Evolutionary conservation across 2,329 filamentous ascomycete genomes (phyloP).

Genomic region (Passalora sequoiae): DNA sequence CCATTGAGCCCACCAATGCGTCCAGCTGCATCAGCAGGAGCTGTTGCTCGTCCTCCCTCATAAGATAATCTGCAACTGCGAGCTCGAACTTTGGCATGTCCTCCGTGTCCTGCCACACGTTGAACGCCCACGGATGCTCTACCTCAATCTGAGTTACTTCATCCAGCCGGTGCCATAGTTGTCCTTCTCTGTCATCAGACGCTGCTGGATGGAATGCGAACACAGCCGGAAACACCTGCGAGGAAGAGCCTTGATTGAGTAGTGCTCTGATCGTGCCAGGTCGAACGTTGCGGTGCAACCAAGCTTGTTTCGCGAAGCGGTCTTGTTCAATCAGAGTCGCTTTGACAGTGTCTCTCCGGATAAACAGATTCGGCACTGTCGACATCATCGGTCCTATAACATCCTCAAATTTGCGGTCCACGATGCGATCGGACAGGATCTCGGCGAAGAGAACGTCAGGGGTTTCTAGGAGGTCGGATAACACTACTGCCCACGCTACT

Average conservation of each 20-base stretch:
- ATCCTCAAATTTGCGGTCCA: conserved; percentile 9
- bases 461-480: conserved; percentile 12
- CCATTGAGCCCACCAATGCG: conserved; percentile 8
- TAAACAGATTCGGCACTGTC: conserved; percentile 10
- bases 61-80: conserved; percentile 9
- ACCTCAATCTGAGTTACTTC: conserved; percentile 14
- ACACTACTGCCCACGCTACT: conserved; percentile 12
- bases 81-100: conserved; percentile 8
- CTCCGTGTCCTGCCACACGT: conserved; percentile 13
- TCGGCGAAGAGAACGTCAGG: conserved; percentile 12
- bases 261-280: conserved; percentile 11
- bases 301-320: conserved; percentile 10
- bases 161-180: conserved; percentile 10
- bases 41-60: conserved; percentile 9
- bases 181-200: neutral
- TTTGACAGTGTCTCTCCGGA: conserved; percentile 2
- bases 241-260: conserved; percentile 1
- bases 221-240: conserved; percentile 13
- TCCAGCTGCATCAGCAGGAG: conserved; percentile 13
- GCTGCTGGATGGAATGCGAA: conserved; percentile 15
- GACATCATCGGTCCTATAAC: conserved; percentile 14
- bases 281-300: conserved; percentile 11
- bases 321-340: conserved; percentile 10
- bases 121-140: conserved; percentile 14
- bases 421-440: conserved; percentile 12